phyloP scores from a whole-genome alignment of 2,329 filamentous ascomycete genomes.

The Diplodia seriata region DNA sequence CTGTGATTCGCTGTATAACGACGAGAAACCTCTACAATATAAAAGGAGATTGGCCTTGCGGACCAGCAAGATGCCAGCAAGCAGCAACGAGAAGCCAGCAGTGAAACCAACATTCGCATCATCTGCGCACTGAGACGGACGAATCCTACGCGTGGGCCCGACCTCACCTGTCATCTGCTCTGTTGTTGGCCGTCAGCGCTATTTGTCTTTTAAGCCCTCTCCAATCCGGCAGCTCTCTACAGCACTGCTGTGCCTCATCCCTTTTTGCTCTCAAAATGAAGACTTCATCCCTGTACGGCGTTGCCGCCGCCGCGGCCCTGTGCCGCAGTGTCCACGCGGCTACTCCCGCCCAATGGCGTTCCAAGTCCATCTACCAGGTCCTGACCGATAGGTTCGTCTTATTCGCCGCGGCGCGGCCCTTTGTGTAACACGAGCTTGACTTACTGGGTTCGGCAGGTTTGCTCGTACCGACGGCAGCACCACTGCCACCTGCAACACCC shows the following conservation, averaged over 20 bases:
- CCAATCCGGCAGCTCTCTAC: not conserved
- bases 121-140: not conserved
- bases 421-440: not conserved
- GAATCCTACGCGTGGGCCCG: not conserved
- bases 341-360: slow-evolving; percentile 48
- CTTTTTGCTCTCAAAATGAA: slow-evolving; percentile 7
- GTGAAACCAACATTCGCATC: not conserved
- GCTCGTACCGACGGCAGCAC: slow-evolving; percentile 50
- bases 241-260: not conserved
- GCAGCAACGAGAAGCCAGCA: not conserved
- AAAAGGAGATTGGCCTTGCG: slow-evolving; percentile 15
- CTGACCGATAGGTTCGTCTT: slow-evolving; percentile 48
- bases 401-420: not conserved
- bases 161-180: not conserved
- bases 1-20: not conserved
- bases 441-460: slow-evolving; percentile 39
- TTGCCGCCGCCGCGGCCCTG: slow-evolving; percentile 25
- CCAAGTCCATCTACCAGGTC: slow-evolving; percentile 52
- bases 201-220: not conserved
- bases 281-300: slow-evolving; percentile 14
- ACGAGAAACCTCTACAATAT: slow-evolving; percentile 1
- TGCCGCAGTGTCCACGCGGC: slow-evolving; percentile 37
- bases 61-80: too few relatives aligned
- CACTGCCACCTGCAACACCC: slow-evolving; percentile 47
- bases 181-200: not conserved